Base-by-base conservation (phyloP, 139 green algal genomes). In the Tetratostichococcus sp. region DNA sequence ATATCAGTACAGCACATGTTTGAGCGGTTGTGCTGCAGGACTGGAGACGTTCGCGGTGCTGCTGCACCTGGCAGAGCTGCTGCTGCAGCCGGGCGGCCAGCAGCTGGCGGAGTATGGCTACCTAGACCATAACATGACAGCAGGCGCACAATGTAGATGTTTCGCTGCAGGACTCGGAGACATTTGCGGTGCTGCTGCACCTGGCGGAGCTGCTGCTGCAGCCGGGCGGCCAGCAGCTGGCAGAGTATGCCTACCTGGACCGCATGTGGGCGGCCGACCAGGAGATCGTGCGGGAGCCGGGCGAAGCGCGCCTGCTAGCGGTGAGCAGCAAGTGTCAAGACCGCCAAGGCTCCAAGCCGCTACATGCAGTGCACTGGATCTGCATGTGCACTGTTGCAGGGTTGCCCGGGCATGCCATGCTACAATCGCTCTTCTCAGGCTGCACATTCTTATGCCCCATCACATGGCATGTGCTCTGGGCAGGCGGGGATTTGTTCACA, bases 231-330 rank as follows among this genome's bases (percentile, higher is more conserved):
- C 68, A 68, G 30, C 71, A 82, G 65, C 78, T 73, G 30, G 31
- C 32, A 1, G 79, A 87, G 62, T 35, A 26, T 32, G 67, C 32
- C 23, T n/a, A 59, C 59, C 75, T 66, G 72, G 50, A 75, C 39
- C 31, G 31, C 4, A 73, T 82, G 35, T 91, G 82, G 86, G 32
- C 39, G 50, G 73, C 68, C 14, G 85, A 90, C 50, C 78, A 86
- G 25, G 67, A 80, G 39, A 78, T 69, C 70, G 74, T 87, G 43
- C 79, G 79, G 19, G 75, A 90, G 39, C 78, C 81, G 1, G 59
- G 80, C 22, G 42, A 84, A 26, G 71, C 83, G 35, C 84, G 79
- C 4, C 66, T 81, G 57, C 78, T 88, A 68, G 57, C 76, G 5
- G 35, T 58, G n/a, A 22, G 35, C 16, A 6, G 6, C 39, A 11